Conservation (phyloP, 1,284 basidiomycete genomes). For the Jaminaea rosea region DNA sequence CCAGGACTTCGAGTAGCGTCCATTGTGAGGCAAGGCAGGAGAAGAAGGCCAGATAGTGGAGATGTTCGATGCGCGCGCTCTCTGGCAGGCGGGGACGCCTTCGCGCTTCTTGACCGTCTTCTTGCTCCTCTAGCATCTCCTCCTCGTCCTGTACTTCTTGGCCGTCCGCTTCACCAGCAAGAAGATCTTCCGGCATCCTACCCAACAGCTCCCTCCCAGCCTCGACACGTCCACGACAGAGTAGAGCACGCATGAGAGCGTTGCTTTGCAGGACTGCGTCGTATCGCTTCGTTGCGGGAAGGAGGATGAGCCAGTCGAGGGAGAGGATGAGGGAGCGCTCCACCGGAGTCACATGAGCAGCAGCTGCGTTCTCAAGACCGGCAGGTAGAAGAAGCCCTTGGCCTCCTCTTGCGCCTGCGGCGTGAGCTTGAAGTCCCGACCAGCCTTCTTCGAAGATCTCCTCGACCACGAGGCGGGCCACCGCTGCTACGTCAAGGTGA, state of each 20-base stretch:
- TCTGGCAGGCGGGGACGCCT: too few relatives aligned
- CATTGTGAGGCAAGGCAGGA: slow-evolving; percentile 30
- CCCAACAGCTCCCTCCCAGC: slow-evolving; percentile 34
- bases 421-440: slow-evolving; percentile 32
- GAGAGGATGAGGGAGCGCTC: slow-evolving; percentile 62
- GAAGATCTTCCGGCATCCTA: slow-evolving; percentile 32
- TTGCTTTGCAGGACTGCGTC: slow-evolving; percentile 43
- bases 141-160: slow-evolving; percentile 23
- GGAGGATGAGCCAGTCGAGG: slow-evolving; percentile 86
- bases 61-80: too few relatives aligned
- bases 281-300: slow-evolving; percentile 37
- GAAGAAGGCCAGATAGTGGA: slow-evolving; percentile 42
- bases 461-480: slow-evolving; percentile 73
- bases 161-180: slow-evolving; percentile 13
- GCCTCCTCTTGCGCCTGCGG: neutral
- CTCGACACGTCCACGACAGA: slow-evolving; percentile 32
- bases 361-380: slow-evolving; percentile 1
- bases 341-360: slow-evolving; percentile 5
- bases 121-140: too few relatives aligned
- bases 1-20: slow-evolving; percentile 29
- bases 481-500: slow-evolving; percentile 68
- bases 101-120: too few relatives aligned
- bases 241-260: slow-evolving; percentile 30
- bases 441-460: slow-evolving; percentile 55
- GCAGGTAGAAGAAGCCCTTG: slow-evolving; percentile 11